phyloP scores from a whole-genome alignment of 108 stramenopile genomes.

The Pelagomonas calceolata region DNA sequence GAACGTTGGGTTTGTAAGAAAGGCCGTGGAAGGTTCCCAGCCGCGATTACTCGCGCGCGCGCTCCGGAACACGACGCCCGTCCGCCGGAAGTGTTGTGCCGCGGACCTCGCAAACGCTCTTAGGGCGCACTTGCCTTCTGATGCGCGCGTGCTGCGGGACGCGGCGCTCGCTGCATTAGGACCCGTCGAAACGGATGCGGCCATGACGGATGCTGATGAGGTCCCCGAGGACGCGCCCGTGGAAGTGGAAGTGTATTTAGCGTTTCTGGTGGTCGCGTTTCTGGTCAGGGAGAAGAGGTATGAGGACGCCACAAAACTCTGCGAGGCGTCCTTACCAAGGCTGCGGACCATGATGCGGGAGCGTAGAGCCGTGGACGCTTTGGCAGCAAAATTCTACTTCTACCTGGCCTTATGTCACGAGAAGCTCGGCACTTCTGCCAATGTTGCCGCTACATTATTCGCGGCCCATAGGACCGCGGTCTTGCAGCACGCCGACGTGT shows the following conservation, averaged over 20 bases:
- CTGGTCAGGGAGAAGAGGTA: not conserved
- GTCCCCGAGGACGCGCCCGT: not conserved
- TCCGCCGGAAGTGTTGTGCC: not conserved
- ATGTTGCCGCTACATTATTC: conserved; percentile 28
- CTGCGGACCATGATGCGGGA: not conserved
- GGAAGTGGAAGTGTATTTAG: conserved; percentile 2
- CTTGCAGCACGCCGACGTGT: conserved; percentile 35
- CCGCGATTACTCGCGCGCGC: conserved; percentile 1
- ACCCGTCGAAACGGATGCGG: not conserved
- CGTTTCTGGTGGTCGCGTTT: not conserved
- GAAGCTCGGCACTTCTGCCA: not conserved
- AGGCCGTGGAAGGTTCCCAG: not conserved
- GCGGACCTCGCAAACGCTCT: not conserved
- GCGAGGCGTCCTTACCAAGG: not conserved
- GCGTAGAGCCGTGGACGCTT: conserved; percentile 24
- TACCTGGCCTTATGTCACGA: conserved; percentile 14
- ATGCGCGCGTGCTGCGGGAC: not conserved
- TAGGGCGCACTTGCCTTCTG: not conserved
- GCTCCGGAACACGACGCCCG: not conserved
- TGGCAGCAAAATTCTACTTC: conserved; percentile 17
- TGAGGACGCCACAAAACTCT: not conserved
- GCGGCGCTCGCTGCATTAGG: not conserved
- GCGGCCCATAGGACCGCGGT: conserved; percentile 43
- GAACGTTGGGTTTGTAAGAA: conserved; percentile 6
- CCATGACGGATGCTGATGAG: not conserved